Base-by-base conservation (phyloP, 164 flowering plant species). In the Liriodendron chinense region DNA sequence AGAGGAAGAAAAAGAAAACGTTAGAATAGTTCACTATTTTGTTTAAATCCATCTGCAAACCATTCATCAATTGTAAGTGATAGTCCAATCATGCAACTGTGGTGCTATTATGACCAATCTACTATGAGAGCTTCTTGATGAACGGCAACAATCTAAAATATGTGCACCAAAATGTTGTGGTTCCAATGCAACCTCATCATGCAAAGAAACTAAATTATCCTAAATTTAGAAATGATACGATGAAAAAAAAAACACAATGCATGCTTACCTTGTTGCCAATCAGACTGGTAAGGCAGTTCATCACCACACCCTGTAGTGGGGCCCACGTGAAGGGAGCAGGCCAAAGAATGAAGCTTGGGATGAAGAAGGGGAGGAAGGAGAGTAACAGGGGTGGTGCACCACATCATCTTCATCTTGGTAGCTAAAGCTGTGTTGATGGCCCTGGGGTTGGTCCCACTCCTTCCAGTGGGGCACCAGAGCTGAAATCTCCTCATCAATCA, bases 401-500 rank as follows among this genome's bases (percentile, higher is more conserved):
- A 50, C 76, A 22, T 83, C 76, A 22, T 82, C 85, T 14, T 86
- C 87, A 16, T 85, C 89, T 16, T 81, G 78, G 47, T 74, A 84
- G 78, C 24, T 71, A 72, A 81, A 84, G 79, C 86, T 84, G 50
- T 86, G 90, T 8, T 65, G 79, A 71, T 68, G 81, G 74, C 69
- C 50, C 12, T 66, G 59, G 47, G 77, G 18, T 2, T 50, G 48
- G 70, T 73, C 80, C 76, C 74, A 72, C 18, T 81, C 79, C 43
- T 86, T 86, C 91, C 91, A 86, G 14, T 76, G 63, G 50, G 94
- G 93, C 24, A 89, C 83, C 65, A 91, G 68, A 69, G 87, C 75
- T 13, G 89, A 78, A 63, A 94, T 86, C 82, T 92, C 92, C 9
- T 85, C 76, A 69, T 92, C 91, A 20, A 93, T 93, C 89, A 92